A percentile compares a stretch with the other conserved stretches of the same genome.
These are phyloP conservation scores for Cucumis cinereus DNA, from an alignment of 306 rosid genomes.

Conservation along the genomic window DNA sequence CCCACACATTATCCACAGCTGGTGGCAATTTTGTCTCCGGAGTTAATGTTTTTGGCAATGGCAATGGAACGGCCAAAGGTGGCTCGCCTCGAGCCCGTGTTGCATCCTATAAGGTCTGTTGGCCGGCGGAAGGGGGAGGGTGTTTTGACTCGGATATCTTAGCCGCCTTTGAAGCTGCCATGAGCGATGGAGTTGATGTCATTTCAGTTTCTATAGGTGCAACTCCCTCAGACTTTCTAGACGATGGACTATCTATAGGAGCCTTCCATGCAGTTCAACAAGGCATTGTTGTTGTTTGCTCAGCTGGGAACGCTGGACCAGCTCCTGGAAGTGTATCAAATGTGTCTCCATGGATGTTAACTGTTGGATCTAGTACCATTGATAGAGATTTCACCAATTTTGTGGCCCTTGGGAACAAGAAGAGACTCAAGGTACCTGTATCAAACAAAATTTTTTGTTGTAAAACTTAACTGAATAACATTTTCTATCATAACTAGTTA, in stretches of 20 bases:
- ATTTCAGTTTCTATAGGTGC: constrained; percentile 56
- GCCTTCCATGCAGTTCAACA: constrained; percentile 48
- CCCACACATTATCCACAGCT: constrained; percentile 3
- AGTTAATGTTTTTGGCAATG: constrained; percentile 33
- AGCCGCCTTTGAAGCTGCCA: constrained; percentile 76
- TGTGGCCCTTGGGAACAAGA: constrained; percentile 30
- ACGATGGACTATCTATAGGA: constrained; percentile 44
- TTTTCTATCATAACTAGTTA: neutral
- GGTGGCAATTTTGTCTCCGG: constrained; percentile 1
- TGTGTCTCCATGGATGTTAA: constrained; percentile 71
- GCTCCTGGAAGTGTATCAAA: constrained; percentile 37
- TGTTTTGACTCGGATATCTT: constrained; percentile 57
- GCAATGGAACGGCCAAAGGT: constrained; percentile 52
- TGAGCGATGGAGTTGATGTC: constrained; percentile 65
- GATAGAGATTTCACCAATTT: constrained; percentile 56
- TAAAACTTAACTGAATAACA: neutral
- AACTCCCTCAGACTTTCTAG: constrained; percentile 21
- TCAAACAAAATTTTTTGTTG: neutral
- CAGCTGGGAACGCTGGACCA: constrained; percentile 77
- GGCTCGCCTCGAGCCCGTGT: constrained; percentile 69
- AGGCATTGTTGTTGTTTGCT: constrained; percentile 58
- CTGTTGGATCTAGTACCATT: constrained; percentile 64
- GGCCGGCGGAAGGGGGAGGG: constrained; percentile 44
- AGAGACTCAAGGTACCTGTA: neutral
- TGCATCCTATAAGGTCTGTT: constrained; percentile 80